These are phyloP conservation scores for Mortierella sp. DNA, from an alignment of 371 early-diverging fungal genomes.

Conservation along the genomic window DNA sequence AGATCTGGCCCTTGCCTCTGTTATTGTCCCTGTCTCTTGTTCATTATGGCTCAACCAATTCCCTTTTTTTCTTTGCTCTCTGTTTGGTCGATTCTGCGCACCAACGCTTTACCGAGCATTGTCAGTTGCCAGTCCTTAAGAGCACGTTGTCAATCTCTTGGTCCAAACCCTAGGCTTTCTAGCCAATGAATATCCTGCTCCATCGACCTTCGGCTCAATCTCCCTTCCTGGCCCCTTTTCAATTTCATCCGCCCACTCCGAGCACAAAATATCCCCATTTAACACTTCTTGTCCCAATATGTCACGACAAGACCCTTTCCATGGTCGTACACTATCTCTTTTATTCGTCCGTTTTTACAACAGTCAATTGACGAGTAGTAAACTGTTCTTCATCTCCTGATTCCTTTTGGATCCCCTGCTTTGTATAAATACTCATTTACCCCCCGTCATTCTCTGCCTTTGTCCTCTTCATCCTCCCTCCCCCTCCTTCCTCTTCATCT, in stretches of 20 bases:
- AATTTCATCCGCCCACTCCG: neutral
- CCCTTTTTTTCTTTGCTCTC: neutral
- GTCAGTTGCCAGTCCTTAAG: constrained; percentile 18
- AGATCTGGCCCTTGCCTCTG: neutral
- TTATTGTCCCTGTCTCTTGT: neutral
- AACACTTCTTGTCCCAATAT: neutral
- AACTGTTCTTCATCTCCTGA: neutral
- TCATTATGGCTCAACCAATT: neutral
- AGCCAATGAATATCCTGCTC: constrained; percentile 12
- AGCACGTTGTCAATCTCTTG: constrained; percentile 29
- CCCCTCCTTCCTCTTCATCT: neutral
- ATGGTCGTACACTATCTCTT: neutral
- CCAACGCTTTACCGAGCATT: neutral
- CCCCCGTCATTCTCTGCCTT: neutral
- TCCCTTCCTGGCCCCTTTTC: neutral
- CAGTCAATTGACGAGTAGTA: too few species aligned
- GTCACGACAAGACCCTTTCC: neutral
- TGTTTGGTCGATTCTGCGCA: neutral
- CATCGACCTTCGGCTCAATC: constrained; percentile 16
- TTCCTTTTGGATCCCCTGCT: neutral
- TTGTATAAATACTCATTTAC: constrained; percentile 27
- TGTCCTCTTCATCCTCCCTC: neutral
- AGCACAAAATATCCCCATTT: neutral
- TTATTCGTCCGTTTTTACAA: neutral
- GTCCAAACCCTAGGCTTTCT: neutral